Base-by-base conservation (phyloP, 192 early-diverging fungal species). In the Endogone sp. region DNA sequence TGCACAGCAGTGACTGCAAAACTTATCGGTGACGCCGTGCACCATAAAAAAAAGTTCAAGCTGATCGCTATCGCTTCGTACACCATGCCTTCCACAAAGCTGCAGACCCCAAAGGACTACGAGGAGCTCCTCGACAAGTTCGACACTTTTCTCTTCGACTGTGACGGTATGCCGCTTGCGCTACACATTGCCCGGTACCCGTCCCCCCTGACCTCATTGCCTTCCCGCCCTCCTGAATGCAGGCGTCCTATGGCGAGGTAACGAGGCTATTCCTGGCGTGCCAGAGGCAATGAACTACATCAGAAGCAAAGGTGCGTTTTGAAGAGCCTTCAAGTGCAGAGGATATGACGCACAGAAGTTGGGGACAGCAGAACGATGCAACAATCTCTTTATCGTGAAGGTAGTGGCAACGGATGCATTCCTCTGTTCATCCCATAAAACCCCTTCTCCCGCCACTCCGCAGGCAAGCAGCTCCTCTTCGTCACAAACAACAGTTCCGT, bases 401-500 rank as follows among this genome's bases (percentile, higher is more conserved):
- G n/a, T n/a, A n/a, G n/a, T n/a, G n/a, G n/a, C n/a, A n/a, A 49
- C 37, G 13, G 37, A 44, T 44, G 13, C 13, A 44, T 44, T 13
- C 4, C 37, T 6, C 37, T 16, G 9, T 16, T 11, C 1, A 16
- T 11, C 37, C 16, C 16, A 49, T 49, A 0, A 49, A 49, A 49
- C 0, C 9, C 9, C 37, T 11, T 49, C 16, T 16, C 37, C 37
- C 9, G 9, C 6, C 37, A 49, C 37, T 6, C 6, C 37, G 31
- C 55, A 87, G 93, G 91, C 30, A 99, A 99, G 80, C 86, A 86
- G 28, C 70, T 98, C n/a, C 81, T 97, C 54, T 99, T 98, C 79
- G 96, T 99, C 22, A 94, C 97, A 31, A 99, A 99, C 87, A 99
- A 99, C 84, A 93, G 91, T 76, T 89, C 92, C 49, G 94, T 91